Evolutionary conservation across 345 rosid genomes (phyloP).

Genomic region (Sonneratia caseolaris): DNA sequence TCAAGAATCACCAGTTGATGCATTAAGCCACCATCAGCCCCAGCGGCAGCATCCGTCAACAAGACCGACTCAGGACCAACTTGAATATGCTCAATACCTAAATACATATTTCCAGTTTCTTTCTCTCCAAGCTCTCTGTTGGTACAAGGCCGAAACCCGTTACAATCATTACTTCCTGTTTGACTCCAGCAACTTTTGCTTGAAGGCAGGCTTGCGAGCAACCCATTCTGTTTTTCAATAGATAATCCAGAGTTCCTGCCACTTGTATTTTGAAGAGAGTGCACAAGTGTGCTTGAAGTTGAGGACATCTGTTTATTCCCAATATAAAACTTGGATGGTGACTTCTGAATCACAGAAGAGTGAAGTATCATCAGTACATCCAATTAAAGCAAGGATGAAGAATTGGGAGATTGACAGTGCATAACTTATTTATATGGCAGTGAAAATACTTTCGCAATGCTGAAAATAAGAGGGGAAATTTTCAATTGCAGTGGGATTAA

Average conservation of each 20-base stretch:
- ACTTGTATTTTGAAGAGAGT: slow-evolving; percentile 54
- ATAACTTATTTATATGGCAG: too few species aligned
- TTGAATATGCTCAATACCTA: slow-evolving; percentile 21
- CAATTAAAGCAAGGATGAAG: background rate
- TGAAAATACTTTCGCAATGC: background rate
- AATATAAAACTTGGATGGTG: slow-evolving; percentile 30
- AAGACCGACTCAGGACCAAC: slow-evolving; percentile 44
- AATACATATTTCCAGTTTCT: slow-evolving; percentile 26
- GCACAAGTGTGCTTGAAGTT: slow-evolving; percentile 55
- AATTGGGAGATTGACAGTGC: background rate
- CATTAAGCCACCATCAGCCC: slow-evolving; percentile 14
- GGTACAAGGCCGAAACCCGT: slow-evolving; percentile 28
- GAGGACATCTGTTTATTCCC: slow-evolving; percentile 38
- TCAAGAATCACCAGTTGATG: slow-evolving; percentile 12
- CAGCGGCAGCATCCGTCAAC: slow-evolving; percentile 18
- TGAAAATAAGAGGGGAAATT: background rate
- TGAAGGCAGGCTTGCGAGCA: slow-evolving; percentile 37
- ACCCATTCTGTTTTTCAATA: slow-evolving; percentile 19
- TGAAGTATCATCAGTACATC: slow-evolving; percentile 4
- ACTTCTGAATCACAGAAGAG: slow-evolving; percentile 35
- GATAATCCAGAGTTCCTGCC: slow-evolving; percentile 33
- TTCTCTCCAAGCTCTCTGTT: slow-evolving; percentile 15
- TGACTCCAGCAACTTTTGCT: slow-evolving; percentile 32
- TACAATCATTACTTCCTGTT: slow-evolving; percentile 20
- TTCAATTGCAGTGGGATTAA: background rate